Evolutionary conservation across 2,329 filamentous ascomycete genomes (phyloP).

Genomic region (Akanthomyces uredinophilus): DNA sequence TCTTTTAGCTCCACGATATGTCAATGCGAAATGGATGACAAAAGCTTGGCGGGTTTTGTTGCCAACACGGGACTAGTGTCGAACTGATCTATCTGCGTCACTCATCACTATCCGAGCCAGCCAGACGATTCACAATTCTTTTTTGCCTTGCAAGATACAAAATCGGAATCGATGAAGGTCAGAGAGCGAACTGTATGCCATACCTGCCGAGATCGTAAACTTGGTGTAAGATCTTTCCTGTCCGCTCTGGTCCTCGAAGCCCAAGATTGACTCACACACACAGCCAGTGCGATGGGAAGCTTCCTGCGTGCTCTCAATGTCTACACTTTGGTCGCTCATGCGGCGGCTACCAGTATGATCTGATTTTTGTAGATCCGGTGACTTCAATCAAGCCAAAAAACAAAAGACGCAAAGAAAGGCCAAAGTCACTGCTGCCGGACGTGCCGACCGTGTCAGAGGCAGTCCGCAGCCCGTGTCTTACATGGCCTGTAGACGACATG

Average conservation of each 20-base stretch:
- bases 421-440: background rate
- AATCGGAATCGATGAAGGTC: conserved; percentile 20
- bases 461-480: background rate
- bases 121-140: background rate
- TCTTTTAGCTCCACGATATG: no score
- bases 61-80: conserved; percentile 9
- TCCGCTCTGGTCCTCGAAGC: background rate
- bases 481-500: background rate
- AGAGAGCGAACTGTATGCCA: conserved; percentile 22
- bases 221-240: conserved; percentile 19
- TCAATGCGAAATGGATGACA: no score
- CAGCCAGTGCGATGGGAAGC: conserved; percentile 23
- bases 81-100: background rate
- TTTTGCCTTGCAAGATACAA: background rate
- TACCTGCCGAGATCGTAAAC: conserved; percentile 22
- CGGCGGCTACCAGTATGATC: conserved; percentile 22
- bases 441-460: background rate
- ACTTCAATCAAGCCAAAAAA: background rate
- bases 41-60: conserved; percentile 16
- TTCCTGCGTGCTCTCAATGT: conserved; percentile 24
- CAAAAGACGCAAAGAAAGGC: background rate
- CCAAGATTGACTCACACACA: background rate
- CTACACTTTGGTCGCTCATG: conserved; percentile 17
- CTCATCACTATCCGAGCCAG: no score
- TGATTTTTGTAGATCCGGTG: conserved; percentile 20